Evolutionary conservation across 1,284 basidiomycete genomes (phyloP), one percentile per base, ranked within the genome.

Genomic region (Gymnopus androsaceus): DNA sequence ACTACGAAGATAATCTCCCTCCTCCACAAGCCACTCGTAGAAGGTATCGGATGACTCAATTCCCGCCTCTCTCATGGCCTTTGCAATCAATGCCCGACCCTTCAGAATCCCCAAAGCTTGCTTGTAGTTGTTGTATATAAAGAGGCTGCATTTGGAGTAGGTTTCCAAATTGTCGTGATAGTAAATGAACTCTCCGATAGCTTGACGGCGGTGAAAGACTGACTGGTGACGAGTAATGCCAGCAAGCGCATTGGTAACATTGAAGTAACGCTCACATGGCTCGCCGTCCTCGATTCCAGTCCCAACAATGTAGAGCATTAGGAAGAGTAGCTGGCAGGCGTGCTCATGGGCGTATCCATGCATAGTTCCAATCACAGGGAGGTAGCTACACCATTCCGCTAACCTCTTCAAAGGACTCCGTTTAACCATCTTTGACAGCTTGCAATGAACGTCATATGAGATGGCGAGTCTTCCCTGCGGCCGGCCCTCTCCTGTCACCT

Each of bases 281-380:
- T 66, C 63, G 12, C 61, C 50, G 38, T 63, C 60, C 49, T 67
- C 64, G 14, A 66, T 45, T 11, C 65, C 64, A 21, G 40, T 28
- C 4, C 49, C 55, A 5, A 33, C 12, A 27, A 57, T 48, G 17
- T 61, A 61, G 2, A 47, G 30, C 38, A 45, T 50, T 3, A 55
- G 47, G 28, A 37, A 47, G n/a, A n/a, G n/a, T n/a, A 53, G 51
- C 28, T 53, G 51, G 30, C 51, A 53, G 2, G 12, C 17, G 15
- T 37, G 17, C 12, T 53, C 41, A 34, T 53, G 40, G 12, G 51
- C 51, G 25, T 53, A 44, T 12, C 40, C 28, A 23, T 53, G 51
- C n/a, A 53, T 33, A 4, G 27, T 40, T 17, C 50, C 50, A 2
- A 41, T 19, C 15, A 19, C 25, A 3, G 37, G 38, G 15, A n/a